Percentiles rank a stretch among this genome's conserved stretches.
phyloP scores from a whole-genome alignment of 345 rosid genomes.

The Brassica juncea region DNA sequence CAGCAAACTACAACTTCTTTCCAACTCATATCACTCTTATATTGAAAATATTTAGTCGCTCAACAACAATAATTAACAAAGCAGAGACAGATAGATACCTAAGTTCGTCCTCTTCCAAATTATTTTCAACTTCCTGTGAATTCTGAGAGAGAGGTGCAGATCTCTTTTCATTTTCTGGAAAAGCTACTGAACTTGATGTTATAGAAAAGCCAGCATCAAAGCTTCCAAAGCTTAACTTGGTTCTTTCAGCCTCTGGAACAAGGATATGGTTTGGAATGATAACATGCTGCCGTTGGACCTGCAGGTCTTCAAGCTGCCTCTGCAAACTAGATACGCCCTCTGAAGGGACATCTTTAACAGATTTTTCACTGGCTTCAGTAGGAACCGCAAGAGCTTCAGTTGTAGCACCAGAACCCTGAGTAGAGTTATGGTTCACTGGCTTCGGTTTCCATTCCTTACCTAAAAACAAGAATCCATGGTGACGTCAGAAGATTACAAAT shows the following conservation, averaged over 20 bases:
- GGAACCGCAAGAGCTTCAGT: conserved; percentile 48
- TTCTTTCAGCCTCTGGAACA: conserved; percentile 90
- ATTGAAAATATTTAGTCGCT: conserved; percentile 6
- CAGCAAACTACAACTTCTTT: conserved; percentile 11
- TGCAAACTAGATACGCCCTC: conserved; percentile 66
- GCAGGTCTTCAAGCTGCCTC: conserved; percentile 71
- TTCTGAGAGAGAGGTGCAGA: conserved; percentile 65
- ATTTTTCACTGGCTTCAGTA: conserved; percentile 49
- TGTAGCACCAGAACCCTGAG: conserved; percentile 58
- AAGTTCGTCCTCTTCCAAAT: conserved; percentile 51
- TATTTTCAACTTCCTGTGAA: conserved; percentile 61
- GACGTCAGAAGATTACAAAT: conserved; percentile 22
- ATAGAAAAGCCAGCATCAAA: conserved; percentile 80
- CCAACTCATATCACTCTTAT: conserved; percentile 1
- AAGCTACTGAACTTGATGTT: conserved; percentile 41
- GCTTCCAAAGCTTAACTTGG: conserved; percentile 92
- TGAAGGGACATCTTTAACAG: conserved; percentile 49
- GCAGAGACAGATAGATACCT: conserved; percentile 46
- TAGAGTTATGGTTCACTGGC: conserved; percentile 52
- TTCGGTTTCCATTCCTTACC: conserved; percentile 96
- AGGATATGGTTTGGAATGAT: conserved; percentile 88
- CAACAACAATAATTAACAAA: conserved; percentile 17
- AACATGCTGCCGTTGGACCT: conserved; percentile 80
- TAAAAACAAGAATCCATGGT: conserved; percentile 34
- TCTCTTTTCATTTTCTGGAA: conserved; percentile 66